Conservation (phyloP, 2,329 filamentous ascomycete species). For the Beauveria pseudobassiana region DNA sequence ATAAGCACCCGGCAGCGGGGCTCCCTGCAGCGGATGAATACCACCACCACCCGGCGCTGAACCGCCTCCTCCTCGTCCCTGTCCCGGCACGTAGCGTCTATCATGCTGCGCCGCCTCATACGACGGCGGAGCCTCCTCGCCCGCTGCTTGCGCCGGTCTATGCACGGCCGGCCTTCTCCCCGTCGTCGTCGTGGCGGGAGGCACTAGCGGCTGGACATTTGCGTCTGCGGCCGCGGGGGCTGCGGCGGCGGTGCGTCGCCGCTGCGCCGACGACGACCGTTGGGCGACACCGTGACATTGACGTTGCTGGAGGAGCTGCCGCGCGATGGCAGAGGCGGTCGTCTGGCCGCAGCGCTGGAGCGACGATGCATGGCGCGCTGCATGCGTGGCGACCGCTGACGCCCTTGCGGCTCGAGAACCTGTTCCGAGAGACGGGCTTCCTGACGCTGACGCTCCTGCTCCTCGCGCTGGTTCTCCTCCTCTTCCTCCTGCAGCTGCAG, state of each 20-base stretch:
- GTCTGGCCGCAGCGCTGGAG: slow-evolving; percentile 38
- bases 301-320: slow-evolving; percentile 20
- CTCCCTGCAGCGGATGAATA: not conserved
- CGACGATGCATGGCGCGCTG: not conserved
- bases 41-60: not conserved
- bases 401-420: slow-evolving; percentile 59
- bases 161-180: slow-evolving; percentile 4
- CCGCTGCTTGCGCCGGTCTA: slow-evolving; percentile 27
- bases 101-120: slow-evolving; percentile 51
- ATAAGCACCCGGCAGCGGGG: not conserved
- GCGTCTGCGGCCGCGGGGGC: slow-evolving; percentile 15
- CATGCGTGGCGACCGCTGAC: slow-evolving; percentile 18
- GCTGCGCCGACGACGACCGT: not conserved
- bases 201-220: slow-evolving; percentile 41
- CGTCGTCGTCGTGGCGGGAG: slow-evolving; percentile 21
- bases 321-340: slow-evolving; percentile 20
- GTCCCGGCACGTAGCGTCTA: slow-evolving; percentile 43
- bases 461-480: slow-evolving; percentile 66
- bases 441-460: slow-evolving; percentile 54
- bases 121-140: slow-evolving; percentile 44
- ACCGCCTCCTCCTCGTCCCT: slow-evolving; percentile 19
- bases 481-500: slow-evolving; percentile 94
- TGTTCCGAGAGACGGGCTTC: slow-evolving; percentile 63
- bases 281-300: not conserved
- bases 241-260: slow-evolving; percentile 5